These are phyloP conservation scores for Nicotiana obtusifolia DNA, from an alignment of 257 asterid genomes.

Conservation along the genomic window DNA sequence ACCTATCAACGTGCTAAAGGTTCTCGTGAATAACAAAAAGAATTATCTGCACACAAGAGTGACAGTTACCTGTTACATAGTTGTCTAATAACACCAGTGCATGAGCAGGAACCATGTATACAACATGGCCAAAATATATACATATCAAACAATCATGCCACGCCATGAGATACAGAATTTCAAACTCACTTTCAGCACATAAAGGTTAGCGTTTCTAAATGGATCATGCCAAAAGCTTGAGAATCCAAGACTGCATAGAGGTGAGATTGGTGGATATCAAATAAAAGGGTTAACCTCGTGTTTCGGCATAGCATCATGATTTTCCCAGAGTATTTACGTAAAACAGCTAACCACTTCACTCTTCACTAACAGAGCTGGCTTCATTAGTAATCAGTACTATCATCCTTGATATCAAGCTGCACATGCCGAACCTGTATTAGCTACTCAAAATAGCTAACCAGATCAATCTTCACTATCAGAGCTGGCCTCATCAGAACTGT, in stretches of 20 bases:
- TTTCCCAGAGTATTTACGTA: background rate
- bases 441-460: slow-evolving; percentile 9
- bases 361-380: slow-evolving; percentile 73
- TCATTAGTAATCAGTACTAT: slow-evolving; percentile 58
- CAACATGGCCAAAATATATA: no score
- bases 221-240: background rate
- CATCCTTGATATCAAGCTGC: slow-evolving; percentile 83
- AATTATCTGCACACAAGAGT: background rate
- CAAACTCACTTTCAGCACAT: background rate
- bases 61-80: no score
- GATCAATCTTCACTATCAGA: slow-evolving; percentile 73
- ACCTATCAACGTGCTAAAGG: background rate
- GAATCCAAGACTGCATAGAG: background rate
- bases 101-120: background rate
- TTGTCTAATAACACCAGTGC: background rate
- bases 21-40: background rate
- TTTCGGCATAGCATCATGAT: background rate
- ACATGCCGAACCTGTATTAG: slow-evolving; percentile 80
- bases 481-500: slow-evolving; percentile 63
- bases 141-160: background rate
- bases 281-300: background rate
- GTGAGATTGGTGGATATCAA: background rate
- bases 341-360: slow-evolving; percentile 24
- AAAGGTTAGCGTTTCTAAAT: no score
- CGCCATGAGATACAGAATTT: background rate